A percentile compares a stretch with the other conserved stretches of the same genome.
These are phyloP conservation scores for Samsoniella hepiali DNA, from an alignment of 2,329 filamentous ascomycete genomes.

Conservation along the genomic window DNA sequence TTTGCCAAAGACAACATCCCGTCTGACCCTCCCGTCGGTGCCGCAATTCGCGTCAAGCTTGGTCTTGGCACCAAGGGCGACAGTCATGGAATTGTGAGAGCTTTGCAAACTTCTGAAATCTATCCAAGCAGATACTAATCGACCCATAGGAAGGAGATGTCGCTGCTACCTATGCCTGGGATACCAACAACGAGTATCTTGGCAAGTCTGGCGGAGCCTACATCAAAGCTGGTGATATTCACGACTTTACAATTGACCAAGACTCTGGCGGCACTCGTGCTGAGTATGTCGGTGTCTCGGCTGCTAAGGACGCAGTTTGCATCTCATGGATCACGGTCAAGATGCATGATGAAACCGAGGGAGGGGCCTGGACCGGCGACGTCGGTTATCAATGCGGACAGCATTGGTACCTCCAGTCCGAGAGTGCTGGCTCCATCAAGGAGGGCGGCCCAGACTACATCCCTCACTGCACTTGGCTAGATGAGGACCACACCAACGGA, in stretches of 20 bases:
- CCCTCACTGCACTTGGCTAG: slow-evolving; percentile 18
- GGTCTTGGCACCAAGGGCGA: slow-evolving; percentile 3
- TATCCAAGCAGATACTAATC: neutral
- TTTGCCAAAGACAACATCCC: slow-evolving; percentile 1
- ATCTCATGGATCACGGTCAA: slow-evolving; percentile 18
- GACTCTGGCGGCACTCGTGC: slow-evolving; percentile 13
- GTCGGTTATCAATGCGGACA: slow-evolving; percentile 14
- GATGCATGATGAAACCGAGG: slow-evolving; percentile 13
- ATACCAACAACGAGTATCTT: slow-evolving; percentile 15
- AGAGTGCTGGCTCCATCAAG: slow-evolving; percentile 13
- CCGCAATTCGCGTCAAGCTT: slow-evolving; percentile 5
- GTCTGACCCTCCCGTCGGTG: neutral
- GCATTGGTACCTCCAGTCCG: slow-evolving; percentile 11
- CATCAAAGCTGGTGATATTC: slow-evolving; percentile 2
- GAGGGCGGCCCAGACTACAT: slow-evolving; percentile 5
- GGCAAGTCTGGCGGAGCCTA: slow-evolving; percentile 10
- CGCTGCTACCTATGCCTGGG: slow-evolving; percentile 13
- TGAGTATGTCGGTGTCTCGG: slow-evolving; percentile 17
- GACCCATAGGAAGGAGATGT: neutral
- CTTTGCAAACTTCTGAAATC: no score
- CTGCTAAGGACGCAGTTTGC: slow-evolving; percentile 11
- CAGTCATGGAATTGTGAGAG: slow-evolving; percentile 1
- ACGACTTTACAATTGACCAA: slow-evolving; percentile 8
- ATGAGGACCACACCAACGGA: slow-evolving; percentile 15
- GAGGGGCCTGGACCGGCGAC: slow-evolving; percentile 19